Evolutionary conservation across 1,284 basidiomycete genomes (phyloP).

Genomic region (Melampsora americana): DNA sequence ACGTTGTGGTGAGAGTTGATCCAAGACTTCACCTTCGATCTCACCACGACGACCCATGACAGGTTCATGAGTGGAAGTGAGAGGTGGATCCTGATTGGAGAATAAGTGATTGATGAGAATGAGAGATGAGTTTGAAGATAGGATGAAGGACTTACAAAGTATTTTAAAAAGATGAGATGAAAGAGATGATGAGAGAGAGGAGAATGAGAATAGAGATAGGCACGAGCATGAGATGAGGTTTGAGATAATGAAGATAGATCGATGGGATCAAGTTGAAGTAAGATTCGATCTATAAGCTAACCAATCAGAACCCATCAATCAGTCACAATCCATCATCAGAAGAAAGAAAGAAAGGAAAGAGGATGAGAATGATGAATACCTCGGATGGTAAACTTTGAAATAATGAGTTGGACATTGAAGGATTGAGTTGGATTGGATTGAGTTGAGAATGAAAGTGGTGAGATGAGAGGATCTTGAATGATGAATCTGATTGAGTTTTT

Average conservation of each 20-base stretch:
- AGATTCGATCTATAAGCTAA: slow-evolving; percentile 11
- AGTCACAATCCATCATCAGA: too few species aligned
- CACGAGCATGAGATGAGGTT: neutral
- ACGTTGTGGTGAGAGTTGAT: neutral
- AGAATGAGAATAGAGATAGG: neutral
- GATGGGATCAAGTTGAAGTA: slow-evolving; percentile 6
- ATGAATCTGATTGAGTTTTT: too few species aligned
- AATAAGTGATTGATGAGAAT: neutral
- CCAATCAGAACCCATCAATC: too few species aligned
- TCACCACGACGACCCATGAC: slow-evolving; percentile 4
- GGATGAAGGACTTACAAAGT: slow-evolving; percentile 16
- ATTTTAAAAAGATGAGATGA: slow-evolving; percentile 2
- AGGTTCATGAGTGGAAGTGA: neutral
- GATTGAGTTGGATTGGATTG: too few species aligned
- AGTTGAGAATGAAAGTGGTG: too few species aligned
- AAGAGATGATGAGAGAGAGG: slow-evolving; percentile 6
- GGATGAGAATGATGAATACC: too few species aligned
- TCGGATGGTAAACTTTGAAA: too few species aligned
- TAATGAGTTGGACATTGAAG: too few species aligned
- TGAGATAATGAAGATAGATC: neutral
- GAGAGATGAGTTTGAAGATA: neutral
- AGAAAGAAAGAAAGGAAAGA: too few species aligned
- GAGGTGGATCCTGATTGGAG: neutral
- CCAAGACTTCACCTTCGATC: neutral
- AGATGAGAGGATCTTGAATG: too few species aligned